Evolutionary conservation across 2,329 filamentous ascomycete genomes (phyloP).

Genomic region (Rutstroemia sydowiana): DNA sequence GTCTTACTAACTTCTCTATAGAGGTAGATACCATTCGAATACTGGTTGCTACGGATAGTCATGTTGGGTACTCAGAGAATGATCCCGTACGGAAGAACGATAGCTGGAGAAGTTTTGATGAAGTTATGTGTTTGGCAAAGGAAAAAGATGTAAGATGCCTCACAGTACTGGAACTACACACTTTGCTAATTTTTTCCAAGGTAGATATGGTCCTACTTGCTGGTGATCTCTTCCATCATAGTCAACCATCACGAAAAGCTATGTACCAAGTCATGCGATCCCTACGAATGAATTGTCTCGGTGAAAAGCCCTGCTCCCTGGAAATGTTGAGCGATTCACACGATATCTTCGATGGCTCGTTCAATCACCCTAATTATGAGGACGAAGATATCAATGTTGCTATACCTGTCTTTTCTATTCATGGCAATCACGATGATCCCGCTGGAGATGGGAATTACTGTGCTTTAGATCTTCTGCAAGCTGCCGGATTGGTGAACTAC

Average conservation of each 20-base stretch:
- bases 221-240: slow-evolving; percentile 95
- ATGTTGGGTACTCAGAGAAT: slow-evolving; percentile 93
- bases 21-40: slow-evolving; percentile 82
- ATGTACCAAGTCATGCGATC: slow-evolving; percentile 98
- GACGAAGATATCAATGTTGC: slow-evolving; percentile 95
- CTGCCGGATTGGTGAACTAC: slow-evolving; percentile 89
- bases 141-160: slow-evolving; percentile 59
- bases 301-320: slow-evolving; percentile 90
- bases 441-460: slow-evolving; percentile 93
- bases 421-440: slow-evolving; percentile 96
- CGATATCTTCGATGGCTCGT: slow-evolving; percentile 82
- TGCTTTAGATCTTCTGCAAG: slow-evolving; percentile 83
- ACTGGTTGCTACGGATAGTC: slow-evolving; percentile 89
- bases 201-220: slow-evolving; percentile 95
- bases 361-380: slow-evolving; percentile 95
- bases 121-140: slow-evolving; percentile 84
- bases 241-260: slow-evolving; percentile 90
- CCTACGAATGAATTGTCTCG: slow-evolving; percentile 85
- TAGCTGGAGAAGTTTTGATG: slow-evolving; percentile 93
- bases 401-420: slow-evolving; percentile 96
- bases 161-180: not conserved
- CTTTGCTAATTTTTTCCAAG: slow-evolving; percentile 30
- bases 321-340: slow-evolving; percentile 91
- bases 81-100: slow-evolving; percentile 93
- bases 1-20: slow-evolving; percentile 13